Conservation (phyloP, 148 eudicot species). For the Vaccinium vitisidaea region DNA sequence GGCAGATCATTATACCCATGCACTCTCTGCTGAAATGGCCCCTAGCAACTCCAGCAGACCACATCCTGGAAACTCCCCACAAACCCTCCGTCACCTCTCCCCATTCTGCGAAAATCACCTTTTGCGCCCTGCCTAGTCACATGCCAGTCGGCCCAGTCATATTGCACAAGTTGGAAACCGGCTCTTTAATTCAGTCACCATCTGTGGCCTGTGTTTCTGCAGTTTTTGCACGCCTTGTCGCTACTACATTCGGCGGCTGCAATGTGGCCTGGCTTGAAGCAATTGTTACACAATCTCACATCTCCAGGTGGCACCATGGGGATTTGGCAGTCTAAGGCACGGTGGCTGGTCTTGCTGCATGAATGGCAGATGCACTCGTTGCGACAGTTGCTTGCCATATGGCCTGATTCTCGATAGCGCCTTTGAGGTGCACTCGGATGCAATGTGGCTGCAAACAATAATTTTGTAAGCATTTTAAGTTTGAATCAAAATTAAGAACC, state of each 20-base stretch:
- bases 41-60: constrained; percentile 70
- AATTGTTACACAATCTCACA: constrained; percentile 82
- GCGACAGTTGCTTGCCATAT: constrained; percentile 81
- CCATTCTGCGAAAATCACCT: constrained; percentile 39
- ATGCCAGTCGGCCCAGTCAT: constrained; percentile 47
- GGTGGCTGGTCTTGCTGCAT: constrained; percentile 89
- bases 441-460: constrained; percentile 68
- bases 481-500: not conserved
- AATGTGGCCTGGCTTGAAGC: constrained; percentile 89
- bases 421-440: constrained; percentile 84
- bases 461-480: not conserved
- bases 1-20: constrained; percentile 64
- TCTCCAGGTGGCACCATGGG: constrained; percentile 81
- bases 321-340: constrained; percentile 77
- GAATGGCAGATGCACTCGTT: constrained; percentile 96
- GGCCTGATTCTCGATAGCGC: constrained; percentile 89
- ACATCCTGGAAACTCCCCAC: constrained; percentile 56
- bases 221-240: constrained; percentile 93
- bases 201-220: constrained; percentile 87
- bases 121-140: constrained; percentile 78
- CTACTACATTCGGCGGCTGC: constrained; percentile 72
- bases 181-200: constrained; percentile 69
- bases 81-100: constrained; percentile 36
- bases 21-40: constrained; percentile 96
- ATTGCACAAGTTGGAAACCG: constrained; percentile 86